phyloP scores from a whole-genome alignment of 306 rosid species.

The Begonia peltatifolia region DNA sequence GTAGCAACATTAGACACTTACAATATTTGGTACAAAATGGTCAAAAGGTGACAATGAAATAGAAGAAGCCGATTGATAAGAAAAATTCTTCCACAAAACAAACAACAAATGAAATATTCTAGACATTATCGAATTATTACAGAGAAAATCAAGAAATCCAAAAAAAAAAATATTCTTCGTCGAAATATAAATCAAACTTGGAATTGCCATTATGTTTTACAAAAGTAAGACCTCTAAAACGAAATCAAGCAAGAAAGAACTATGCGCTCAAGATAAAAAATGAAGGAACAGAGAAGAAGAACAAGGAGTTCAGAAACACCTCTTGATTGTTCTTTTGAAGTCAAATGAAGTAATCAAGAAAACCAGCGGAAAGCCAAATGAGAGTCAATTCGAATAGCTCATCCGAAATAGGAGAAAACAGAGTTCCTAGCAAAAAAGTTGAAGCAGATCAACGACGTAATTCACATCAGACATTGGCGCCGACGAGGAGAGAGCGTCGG shows the following conservation, averaged over 20 bases:
- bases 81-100: too few relatives aligned
- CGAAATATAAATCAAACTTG: too few relatives aligned
- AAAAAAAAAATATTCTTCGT: too few relatives aligned
- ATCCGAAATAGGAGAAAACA: constrained; percentile 1
- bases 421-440: constrained; percentile 4
- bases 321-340: neutral
- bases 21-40: too few relatives aligned
- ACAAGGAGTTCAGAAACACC: constrained; percentile 5
- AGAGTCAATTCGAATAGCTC: constrained; percentile 1
- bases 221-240: too few relatives aligned
- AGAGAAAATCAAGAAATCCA: too few relatives aligned
- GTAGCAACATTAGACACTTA: too few relatives aligned
- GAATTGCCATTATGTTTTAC: too few relatives aligned
- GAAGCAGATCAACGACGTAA: constrained; percentile 21
- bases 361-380: constrained; percentile 14
- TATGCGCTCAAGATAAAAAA: neutral
- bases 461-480: constrained; percentile 8
- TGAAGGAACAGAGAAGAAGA: neutral
- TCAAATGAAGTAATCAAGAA: constrained; percentile 6
- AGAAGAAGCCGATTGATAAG: too few relatives aligned
- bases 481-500: constrained; percentile 8
- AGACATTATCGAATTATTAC: too few relatives aligned
- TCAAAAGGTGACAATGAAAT: too few relatives aligned
- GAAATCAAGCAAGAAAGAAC: neutral
- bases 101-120: too few relatives aligned